phyloP scores from a whole-genome alignment of 352 stramenopile species.

The Globisporangium middletonii region DNA sequence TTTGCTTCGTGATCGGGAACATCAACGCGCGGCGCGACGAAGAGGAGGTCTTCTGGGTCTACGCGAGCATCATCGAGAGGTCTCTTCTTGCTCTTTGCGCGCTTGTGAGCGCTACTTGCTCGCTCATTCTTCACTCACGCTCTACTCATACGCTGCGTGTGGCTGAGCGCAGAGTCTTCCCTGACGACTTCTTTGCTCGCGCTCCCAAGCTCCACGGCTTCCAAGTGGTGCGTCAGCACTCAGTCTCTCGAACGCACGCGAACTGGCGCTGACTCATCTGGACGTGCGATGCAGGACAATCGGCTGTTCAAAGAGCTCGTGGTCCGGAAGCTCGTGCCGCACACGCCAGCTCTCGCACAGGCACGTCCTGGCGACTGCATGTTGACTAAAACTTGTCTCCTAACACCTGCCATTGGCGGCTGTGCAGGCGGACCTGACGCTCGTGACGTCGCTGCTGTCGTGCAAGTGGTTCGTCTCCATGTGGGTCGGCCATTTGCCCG shows the following conservation, averaged over 20 bases:
- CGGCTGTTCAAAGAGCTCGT: slow-evolving; percentile 56
- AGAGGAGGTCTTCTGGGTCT: slow-evolving; percentile 70
- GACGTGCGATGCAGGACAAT: slow-evolving; percentile 28
- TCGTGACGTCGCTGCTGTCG: slow-evolving; percentile 55
- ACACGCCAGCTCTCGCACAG: slow-evolving; percentile 40
- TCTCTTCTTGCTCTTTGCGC: neutral
- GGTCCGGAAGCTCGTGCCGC: slow-evolving; percentile 39
- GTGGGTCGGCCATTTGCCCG: slow-evolving; percentile 57
- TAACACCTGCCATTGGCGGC: neutral
- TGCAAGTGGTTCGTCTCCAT: slow-evolving; percentile 79
- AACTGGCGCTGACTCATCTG: neutral
- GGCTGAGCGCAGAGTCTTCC: slow-evolving; percentile 63
- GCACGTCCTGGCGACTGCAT: slow-evolving; percentile 10
- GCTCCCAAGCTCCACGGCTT: slow-evolving; percentile 65
- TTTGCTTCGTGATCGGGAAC: slow-evolving; percentile 63
- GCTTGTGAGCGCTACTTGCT: neutral
- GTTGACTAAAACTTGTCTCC: neutral
- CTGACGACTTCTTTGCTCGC: slow-evolving; percentile 67
- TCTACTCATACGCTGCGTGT: neutral
- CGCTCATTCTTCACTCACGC: neutral
- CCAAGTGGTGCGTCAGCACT: slow-evolving; percentile 40
- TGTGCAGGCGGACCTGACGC: slow-evolving; percentile 39
- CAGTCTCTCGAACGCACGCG: neutral
- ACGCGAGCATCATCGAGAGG: slow-evolving; percentile 60
- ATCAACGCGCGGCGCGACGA: slow-evolving; percentile 33